A percentile compares a stretch with the other conserved stretches of the same genome.
Evolutionary conservation across 805 yeast species (phyloP).

Genomic region (Helenozyma rhizophorensis): DNA sequence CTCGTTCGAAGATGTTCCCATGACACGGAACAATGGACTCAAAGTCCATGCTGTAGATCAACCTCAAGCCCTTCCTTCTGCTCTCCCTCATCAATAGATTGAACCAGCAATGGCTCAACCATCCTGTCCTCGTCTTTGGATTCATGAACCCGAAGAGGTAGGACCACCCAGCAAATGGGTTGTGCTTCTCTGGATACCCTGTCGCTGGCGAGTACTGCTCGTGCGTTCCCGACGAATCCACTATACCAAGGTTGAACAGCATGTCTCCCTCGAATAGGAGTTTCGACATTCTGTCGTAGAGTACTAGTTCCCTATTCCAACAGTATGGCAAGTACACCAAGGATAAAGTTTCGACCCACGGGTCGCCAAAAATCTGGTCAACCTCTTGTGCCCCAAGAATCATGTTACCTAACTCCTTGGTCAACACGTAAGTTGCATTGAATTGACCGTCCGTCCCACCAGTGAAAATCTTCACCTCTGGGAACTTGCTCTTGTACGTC

Average conservation of each 20-base stretch:
- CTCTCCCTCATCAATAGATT: background rate
- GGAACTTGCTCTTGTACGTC: constrained; percentile 10
- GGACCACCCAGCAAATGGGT: constrained; percentile 14
- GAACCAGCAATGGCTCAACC: constrained; percentile 1
- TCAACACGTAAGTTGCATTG: background rate
- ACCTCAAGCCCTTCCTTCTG: constrained; percentile 18
- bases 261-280: constrained; percentile 13
- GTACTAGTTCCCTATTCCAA: constrained; percentile 12
- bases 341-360: constrained; percentile 7
- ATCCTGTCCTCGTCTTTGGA: constrained; percentile 8
- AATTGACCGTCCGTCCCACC: constrained; percentile 4
- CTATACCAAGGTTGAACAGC: constrained; percentile 9
- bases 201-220: constrained; percentile 15
- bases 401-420: background rate
- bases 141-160: constrained; percentile 8
- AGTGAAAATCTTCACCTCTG: constrained; percentile 11
- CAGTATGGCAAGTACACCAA: constrained; percentile 9
- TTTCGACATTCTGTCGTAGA: constrained; percentile 9
- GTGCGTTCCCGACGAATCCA: constrained; percentile 3
- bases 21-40: constrained; percentile 54
- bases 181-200: constrained; percentile 9
- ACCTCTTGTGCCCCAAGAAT: constrained; percentile 4
- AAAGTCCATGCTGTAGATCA: constrained; percentile 31
- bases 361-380: constrained; percentile 4
- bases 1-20: no score